Percentiles rank a stretch among this genome's conserved stretches.
These are phyloP conservation scores for Choiromyces venosus DNA, from an alignment of 495 filamentous ascomycete genomes.

Conservation along the genomic window DNA sequence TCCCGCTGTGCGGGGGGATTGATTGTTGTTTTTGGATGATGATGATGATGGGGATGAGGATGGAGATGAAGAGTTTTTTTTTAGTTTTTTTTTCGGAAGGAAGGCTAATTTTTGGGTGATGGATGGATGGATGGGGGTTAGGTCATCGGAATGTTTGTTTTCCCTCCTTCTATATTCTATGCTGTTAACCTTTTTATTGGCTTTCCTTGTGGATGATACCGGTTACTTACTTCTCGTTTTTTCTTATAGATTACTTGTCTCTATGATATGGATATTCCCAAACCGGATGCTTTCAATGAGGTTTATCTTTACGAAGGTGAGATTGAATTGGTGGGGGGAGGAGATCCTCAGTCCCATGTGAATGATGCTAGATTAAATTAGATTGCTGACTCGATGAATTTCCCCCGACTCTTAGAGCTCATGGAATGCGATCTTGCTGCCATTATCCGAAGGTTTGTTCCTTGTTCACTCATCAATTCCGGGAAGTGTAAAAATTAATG, in stretches of 20 bases:
- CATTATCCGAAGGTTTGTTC: constrained; percentile 64
- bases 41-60: no score
- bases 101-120: constrained; percentile 10
- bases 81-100: no score
- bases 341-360: not conserved
- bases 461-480: not conserved
- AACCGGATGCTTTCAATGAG: constrained; percentile 98
- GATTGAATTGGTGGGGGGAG: constrained; percentile 20
- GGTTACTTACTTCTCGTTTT: constrained; percentile 23
- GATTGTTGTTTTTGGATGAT: not conserved
- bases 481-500: no score
- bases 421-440: constrained; percentile 99
- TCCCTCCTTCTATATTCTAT: not conserved
- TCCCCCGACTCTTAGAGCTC: constrained; percentile 61
- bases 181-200: not conserved
- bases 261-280: constrained; percentile 98
- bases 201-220: not conserved
- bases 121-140: no score
- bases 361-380: not conserved
- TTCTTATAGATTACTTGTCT: constrained; percentile 82
- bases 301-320: constrained; percentile 96
- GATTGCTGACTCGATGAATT: constrained; percentile 25
- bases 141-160: constrained; percentile 61
- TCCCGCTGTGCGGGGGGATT: not conserved
- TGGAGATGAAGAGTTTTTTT: not conserved